Base-by-base conservation (phyloP, 768 basidiomycete species). In the Daedaleopsis nitida region DNA sequence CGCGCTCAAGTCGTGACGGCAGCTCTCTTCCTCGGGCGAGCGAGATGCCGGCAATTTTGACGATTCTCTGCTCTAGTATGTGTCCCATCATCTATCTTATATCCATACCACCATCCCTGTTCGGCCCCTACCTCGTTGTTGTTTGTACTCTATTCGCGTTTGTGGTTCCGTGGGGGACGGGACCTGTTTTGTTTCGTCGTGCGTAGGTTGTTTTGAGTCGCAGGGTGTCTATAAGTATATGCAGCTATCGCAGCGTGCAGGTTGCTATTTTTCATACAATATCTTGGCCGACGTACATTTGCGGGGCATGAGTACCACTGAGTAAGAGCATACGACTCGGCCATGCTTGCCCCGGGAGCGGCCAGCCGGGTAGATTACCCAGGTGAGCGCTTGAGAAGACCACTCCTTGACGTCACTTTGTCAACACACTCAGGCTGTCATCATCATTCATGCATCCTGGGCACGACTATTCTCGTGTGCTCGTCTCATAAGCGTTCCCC, bases 1-100 rank as follows among this genome's bases (percentile, higher is more conserved):
- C 16, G 61, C 55, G 1, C 48, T 51, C 39, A 63, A 63, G 52
- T 58, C 62, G 11, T 63, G 53, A 63, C 13, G 16, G 5, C 4
- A 8, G 13, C 13, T 34, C 37, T 14, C 4, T 19, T 24, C 47
- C 47, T 48, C 23, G 16, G 21, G 24, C 27, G 11, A 19, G 48
- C 21, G 44, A 17, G 44, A 45, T 45, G 9, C 9, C 44, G 27
- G 27, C 27, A 32, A 32, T 7, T n/a, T n/a, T 32, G 27, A 32
- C 27, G 27, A 32, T 32, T 32, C 7, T 32, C 27, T 11, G 3
- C 39, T 13, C 39, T 17, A 42, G 3, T 17, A 42, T 13, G 39
- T 10, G 10, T 42, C 11, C 3, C 39, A 3, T 11, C 39, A 42
- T 42, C 17, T 17, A 42, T 42, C 10, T 42, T 12, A 42, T 42